Percentiles rank a stretch among this genome's conserved stretches.
phyloP scores from a whole-genome alignment of 2,329 filamentous ascomycete species.

The Sporothrix protearum region DNA sequence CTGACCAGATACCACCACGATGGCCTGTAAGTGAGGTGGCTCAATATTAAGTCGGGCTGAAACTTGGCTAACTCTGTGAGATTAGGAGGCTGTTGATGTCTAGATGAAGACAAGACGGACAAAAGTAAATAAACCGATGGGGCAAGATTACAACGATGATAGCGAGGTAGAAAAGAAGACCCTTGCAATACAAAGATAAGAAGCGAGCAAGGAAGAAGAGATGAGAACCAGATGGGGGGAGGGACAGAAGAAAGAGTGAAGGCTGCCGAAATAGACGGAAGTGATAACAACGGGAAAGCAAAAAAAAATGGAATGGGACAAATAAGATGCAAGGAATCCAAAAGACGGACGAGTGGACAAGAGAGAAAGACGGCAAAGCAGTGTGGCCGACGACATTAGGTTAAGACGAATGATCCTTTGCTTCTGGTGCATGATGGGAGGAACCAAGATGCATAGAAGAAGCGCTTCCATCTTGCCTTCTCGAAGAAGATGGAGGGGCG shows the following conservation, averaged over 20 bases:
- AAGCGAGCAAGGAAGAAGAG: not conserved
- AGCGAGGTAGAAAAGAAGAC: no score
- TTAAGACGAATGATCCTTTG: not conserved
- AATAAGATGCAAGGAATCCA: not conserved
- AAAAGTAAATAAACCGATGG: no score
- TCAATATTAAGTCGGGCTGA: not conserved
- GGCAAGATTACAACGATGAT: not conserved
- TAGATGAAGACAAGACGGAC: not conserved
- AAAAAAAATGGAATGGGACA: not conserved
- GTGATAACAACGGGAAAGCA: not conserved
- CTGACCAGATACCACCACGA: not conserved
- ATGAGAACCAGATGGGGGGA: not conserved
- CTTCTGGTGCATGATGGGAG: not conserved
- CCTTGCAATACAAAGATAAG: not conserved
- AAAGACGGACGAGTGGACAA: not conserved
- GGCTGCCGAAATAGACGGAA: not conserved
- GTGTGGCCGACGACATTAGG: not conserved
- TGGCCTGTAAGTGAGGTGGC: not conserved
- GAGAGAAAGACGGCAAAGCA: not conserved
- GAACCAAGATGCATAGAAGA: conserved; percentile 5
- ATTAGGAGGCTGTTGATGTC: not conserved
- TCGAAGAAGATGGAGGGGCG: conserved; percentile 16
- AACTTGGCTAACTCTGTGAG: not conserved
- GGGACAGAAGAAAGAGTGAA: not conserved
- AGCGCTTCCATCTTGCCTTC: conserved; percentile 15